Conservation (phyloP, 2,329 filamentous ascomycete species). For the Cercospora sojina region DNA sequence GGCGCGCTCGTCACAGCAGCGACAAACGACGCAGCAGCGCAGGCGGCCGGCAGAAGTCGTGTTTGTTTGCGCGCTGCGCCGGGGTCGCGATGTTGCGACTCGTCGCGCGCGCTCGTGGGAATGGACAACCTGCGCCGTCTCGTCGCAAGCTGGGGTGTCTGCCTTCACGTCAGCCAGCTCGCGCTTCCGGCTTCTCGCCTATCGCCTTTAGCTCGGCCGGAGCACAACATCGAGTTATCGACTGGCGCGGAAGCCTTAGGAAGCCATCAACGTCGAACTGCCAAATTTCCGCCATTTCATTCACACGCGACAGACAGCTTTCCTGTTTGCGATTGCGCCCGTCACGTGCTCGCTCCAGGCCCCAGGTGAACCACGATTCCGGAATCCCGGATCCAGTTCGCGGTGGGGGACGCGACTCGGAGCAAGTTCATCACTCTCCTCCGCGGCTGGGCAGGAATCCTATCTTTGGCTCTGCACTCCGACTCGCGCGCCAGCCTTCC, state of each 20-base stretch:
- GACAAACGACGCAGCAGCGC: constrained; percentile 1
- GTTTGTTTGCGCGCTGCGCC: constrained; percentile 9
- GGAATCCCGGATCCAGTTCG: background rate
- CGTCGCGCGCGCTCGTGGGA: constrained; percentile 5
- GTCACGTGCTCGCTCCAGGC: background rate
- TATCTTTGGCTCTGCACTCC: background rate
- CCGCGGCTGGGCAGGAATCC: background rate
- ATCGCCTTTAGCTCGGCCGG: constrained; percentile 9
- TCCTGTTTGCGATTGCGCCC: background rate
- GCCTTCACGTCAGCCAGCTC: background rate
- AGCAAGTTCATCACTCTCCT: background rate
- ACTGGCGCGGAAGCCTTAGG: background rate
- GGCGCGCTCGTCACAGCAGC: background rate
- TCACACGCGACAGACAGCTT: constrained; percentile 10
- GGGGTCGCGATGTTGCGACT: constrained; percentile 7
- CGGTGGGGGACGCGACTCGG: background rate
- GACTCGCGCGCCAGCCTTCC: background rate
- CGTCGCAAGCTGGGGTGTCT: constrained; percentile 5
- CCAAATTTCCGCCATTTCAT: background rate
- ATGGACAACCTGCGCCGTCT: constrained; percentile 7
- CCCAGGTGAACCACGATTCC: background rate
- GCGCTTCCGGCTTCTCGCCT: constrained; percentile 7
- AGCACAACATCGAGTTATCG: background rate
- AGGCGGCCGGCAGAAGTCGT: background rate
- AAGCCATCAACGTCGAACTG: background rate